Evolutionary conservation across 257 asterid genomes (phyloP).

Genomic region (Leptodermis oblonga): DNA sequence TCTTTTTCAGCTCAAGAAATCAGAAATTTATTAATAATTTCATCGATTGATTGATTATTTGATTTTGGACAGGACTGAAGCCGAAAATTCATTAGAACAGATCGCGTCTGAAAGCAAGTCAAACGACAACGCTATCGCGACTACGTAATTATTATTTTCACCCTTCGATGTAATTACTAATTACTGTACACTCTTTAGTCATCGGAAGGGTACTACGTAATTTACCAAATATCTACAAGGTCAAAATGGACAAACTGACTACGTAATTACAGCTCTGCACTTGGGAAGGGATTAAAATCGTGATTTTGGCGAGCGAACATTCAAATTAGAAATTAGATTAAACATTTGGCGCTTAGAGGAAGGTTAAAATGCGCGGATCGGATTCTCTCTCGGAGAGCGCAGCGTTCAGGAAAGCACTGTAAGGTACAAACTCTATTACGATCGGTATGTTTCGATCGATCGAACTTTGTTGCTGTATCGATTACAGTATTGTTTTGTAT

Average conservation of each 20-base stretch:
- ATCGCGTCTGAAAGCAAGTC: constrained; percentile 1
- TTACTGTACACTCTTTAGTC: too few relatives aligned
- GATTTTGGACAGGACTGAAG: neutral
- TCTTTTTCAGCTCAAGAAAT: neutral
- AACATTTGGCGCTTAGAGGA: neutral
- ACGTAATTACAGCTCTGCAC: too few relatives aligned
- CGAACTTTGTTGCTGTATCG: neutral
- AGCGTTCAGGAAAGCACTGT: constrained; percentile 81
- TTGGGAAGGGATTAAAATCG: too few relatives aligned
- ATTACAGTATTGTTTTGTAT: neutral
- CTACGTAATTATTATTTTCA: too few relatives aligned
- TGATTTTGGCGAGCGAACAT: too few relatives aligned
- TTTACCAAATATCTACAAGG: too few relatives aligned
- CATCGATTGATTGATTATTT: neutral
- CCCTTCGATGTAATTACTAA: too few relatives aligned
- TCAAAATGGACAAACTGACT: too few relatives aligned
- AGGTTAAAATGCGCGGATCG: constrained; percentile 52
- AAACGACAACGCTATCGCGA: neutral
- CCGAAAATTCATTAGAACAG: neutral
- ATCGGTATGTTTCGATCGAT: constrained; percentile 27
- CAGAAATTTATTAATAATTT: neutral
- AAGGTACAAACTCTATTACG: constrained; percentile 86
- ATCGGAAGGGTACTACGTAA: too few relatives aligned
- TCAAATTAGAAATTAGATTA: too few relatives aligned
- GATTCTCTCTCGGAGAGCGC: constrained; percentile 55